Evolutionary conservation across 306 rosid genomes (phyloP).

Genomic region (Cucumis hystrix): DNA sequence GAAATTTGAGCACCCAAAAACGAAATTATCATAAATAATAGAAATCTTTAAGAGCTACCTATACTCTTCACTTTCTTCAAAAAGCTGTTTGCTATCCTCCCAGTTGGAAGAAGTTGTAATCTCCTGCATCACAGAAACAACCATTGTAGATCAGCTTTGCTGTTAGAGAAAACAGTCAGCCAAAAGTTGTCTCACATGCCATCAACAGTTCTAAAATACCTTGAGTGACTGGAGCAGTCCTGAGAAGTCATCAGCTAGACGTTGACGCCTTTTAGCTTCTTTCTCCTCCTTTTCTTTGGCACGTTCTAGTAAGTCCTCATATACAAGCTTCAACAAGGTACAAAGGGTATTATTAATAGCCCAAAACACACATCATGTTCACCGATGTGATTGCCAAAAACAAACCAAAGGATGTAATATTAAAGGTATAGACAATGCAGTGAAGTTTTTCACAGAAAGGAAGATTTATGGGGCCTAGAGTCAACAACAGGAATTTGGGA

Average conservation of each 20-base stretch:
- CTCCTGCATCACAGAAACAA: constrained; percentile 37
- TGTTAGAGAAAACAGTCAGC: not conserved
- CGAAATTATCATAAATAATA: not conserved
- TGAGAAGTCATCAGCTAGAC: constrained; percentile 81
- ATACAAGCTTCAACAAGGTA: constrained; percentile 50
- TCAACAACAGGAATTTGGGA: not conserved
- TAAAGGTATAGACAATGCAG: constrained; percentile 2
- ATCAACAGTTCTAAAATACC: constrained; percentile 26
- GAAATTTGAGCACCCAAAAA: not conserved
- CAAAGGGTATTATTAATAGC: constrained; percentile 2
- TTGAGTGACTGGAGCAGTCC: constrained; percentile 55
- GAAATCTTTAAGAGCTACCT: constrained; percentile 28
- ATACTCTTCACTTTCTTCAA: constrained; percentile 87
- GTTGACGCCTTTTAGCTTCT: constrained; percentile 96
- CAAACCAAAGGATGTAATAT: not conserved
- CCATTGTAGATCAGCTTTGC: constrained; percentile 8
- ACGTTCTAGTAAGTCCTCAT: constrained; percentile 73
- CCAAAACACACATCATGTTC: constrained; percentile 8
- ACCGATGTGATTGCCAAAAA: not conserved
- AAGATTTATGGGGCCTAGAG: not conserved
- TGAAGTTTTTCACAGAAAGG: not conserved
- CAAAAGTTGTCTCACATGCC: not conserved
- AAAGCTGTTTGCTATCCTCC: constrained; percentile 78
- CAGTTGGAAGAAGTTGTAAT: constrained; percentile 56
- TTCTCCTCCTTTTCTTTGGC: constrained; percentile 94